Percentiles rank a stretch among this genome's conserved stretches.
Evolutionary conservation across 768 basidiomycete species (phyloP).

Genomic region (Lepiota venenata): DNA sequence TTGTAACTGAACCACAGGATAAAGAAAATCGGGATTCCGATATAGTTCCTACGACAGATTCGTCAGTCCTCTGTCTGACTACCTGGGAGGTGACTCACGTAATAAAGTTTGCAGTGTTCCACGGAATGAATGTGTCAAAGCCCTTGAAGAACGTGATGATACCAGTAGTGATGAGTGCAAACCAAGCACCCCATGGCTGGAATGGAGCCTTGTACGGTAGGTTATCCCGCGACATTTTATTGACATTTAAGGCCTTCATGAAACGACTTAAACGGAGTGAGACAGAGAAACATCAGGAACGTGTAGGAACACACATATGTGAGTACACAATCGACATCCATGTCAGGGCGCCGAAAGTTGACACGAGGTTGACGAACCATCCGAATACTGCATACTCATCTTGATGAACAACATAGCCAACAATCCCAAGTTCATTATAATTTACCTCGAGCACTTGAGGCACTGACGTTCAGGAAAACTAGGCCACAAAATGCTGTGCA

Average conservation of each 20-base stretch:
- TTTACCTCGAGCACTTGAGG: conserved; percentile 48
- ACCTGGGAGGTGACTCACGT: conserved; percentile 38
- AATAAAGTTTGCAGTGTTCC: conserved; percentile 53
- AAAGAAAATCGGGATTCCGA: conserved; percentile 40
- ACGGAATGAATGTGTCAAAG: conserved; percentile 48
- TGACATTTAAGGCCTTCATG: conserved; percentile 41
- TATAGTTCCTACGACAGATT: conserved; percentile 34
- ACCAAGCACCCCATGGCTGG: conserved; percentile 59
- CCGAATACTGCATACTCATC: conserved; percentile 40
- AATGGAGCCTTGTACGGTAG: conserved; percentile 57
- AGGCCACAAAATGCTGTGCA: conserved; percentile 54
- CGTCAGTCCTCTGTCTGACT: background rate
- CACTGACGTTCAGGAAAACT: conserved; percentile 54
- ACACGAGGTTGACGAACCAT: conserved; percentile 48
- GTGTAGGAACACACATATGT: conserved; percentile 45
- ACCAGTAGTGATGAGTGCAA: conserved; percentile 48
- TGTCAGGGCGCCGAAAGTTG: conserved; percentile 45
- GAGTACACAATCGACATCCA: conserved; percentile 54
- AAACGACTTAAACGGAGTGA: conserved; percentile 28
- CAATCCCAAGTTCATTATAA: conserved; percentile 10
- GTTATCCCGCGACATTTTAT: conserved; percentile 37
- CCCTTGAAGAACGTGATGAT: conserved; percentile 61
- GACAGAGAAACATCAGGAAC: background rate
- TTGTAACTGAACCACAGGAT: conserved; percentile 41
- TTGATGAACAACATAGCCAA: conserved; percentile 19